A percentile compares a stretch with the other conserved stretches of the same genome.
Conservation (phyloP, 805 yeast species). For the Schwanniomyces vanrijiae region DNA sequence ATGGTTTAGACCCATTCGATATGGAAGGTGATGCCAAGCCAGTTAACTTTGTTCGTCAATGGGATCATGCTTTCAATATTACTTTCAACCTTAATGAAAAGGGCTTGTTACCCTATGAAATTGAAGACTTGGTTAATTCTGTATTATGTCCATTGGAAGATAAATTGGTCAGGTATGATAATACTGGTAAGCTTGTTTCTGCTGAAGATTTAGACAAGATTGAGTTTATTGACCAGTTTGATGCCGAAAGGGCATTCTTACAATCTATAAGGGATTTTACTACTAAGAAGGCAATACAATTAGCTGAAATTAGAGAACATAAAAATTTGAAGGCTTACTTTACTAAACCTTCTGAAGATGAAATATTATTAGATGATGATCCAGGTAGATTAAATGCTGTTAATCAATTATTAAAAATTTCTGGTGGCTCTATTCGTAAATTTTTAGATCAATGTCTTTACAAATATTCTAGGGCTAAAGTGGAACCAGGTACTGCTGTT, state of each 20-base stretch:
- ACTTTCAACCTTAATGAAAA: slow-evolving; percentile 57
- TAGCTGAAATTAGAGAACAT: slow-evolving; percentile 57
- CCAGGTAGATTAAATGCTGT: slow-evolving; percentile 44
- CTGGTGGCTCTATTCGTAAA: slow-evolving; percentile 55
- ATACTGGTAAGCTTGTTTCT: slow-evolving; percentile 56
- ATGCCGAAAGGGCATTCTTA: slow-evolving; percentile 86
- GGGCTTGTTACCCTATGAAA: slow-evolving; percentile 70
- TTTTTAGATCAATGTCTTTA: slow-evolving; percentile 75
- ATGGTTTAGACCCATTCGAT: slow-evolving; percentile 95
- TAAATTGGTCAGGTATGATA: slow-evolving; percentile 65
- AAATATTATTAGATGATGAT: slow-evolving; percentile 33
- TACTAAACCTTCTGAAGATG: slow-evolving; percentile 43
- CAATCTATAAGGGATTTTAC: slow-evolving; percentile 70
- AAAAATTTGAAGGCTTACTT: slow-evolving; percentile 50
- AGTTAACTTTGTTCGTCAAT: slow-evolving; percentile 87
- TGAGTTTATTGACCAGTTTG: slow-evolving; percentile 77
- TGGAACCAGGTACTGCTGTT: slow-evolving; percentile 98
- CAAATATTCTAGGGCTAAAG: slow-evolving; percentile 86
- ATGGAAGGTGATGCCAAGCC: slow-evolving; percentile 99
- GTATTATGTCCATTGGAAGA: slow-evolving; percentile 63
- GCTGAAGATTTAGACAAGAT: slow-evolving; percentile 47
- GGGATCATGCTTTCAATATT: slow-evolving; percentile 87
- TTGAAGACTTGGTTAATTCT: slow-evolving; percentile 52
- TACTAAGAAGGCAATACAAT: slow-evolving; percentile 49
- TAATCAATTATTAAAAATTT: slow-evolving; percentile 65